Evolutionary conservation across 257 asterid genomes (phyloP), one percentile per base, ranked within the genome.

Genomic region (Solanum piurae): DNA sequence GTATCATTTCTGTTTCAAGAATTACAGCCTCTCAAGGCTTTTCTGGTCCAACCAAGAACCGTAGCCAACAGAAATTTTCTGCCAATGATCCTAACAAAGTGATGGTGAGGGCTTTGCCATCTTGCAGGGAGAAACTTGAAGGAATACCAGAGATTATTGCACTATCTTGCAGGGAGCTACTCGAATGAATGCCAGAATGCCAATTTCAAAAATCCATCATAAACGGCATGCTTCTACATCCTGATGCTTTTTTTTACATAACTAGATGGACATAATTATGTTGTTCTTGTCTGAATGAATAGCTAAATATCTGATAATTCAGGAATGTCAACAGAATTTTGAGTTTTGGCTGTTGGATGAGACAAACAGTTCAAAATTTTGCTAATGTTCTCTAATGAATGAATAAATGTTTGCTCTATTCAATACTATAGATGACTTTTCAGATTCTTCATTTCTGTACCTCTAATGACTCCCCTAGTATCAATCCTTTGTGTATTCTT

Each of bases 1-100:
- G 93, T 58, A 93, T 95, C 29, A 98, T 96, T 14, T 95, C 97
- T 20, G 91, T 91, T 90, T 89, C 92, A 89, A 89, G 98, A 4
- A 93, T 90, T 92, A 86, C 90, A 52, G 91, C 90, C 9, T 85
- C 98, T 9, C 90, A 89, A 91, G 95, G 89, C 85, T 88, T 88
- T 86, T 87, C 91, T 20, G 87, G 90, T 88, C 92, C 95, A 9
- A 83, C 87, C 74, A 80, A 79, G 72, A 87, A 83, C 23, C 86
- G 90, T 58, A 90, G 84, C 86, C 91, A 86, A 79, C 86, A 87
- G 74, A 92, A 36, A 31, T 71, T 91, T 87, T 60, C 94, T 83
- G 69, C 96, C 11, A 90, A 87, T 83, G 95, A 93, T 85, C 92
- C 88, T 1, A 91, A 89, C 25, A 91, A 89, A 44, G 89, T 90